A percentile compares a stretch with the other conserved stretches of the same genome.
These are phyloP conservation scores for Hypoxylon intermedium DNA, from an alignment of 495 filamentous ascomycete species.

Conservation along the genomic window DNA sequence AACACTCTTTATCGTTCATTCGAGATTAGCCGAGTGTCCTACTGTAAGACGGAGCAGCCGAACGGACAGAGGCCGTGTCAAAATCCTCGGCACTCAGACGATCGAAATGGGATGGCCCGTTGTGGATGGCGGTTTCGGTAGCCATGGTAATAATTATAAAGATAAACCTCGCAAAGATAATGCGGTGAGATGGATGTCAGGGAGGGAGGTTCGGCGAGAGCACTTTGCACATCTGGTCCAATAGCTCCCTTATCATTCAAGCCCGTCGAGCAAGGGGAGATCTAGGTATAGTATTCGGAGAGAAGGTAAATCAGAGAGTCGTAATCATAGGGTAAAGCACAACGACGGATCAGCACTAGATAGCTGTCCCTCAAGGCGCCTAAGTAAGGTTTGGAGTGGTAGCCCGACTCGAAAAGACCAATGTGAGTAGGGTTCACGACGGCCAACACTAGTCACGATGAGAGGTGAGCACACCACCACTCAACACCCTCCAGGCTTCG, in stretches of 20 bases:
- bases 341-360: constrained; percentile 20
- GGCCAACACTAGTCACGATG: constrained; percentile 32
- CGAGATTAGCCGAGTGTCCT: constrained; percentile 22
- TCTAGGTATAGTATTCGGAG: constrained; percentile 1
- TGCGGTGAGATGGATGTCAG: constrained; percentile 6
- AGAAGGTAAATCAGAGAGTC: constrained; percentile 19
- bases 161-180: constrained; percentile 21
- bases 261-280: constrained; percentile 5
- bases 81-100: constrained; percentile 53
- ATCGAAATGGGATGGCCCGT: constrained; percentile 37
- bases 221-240: constrained; percentile 27
- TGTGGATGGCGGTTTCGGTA: constrained; percentile 40
- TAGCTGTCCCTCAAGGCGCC: neutral
- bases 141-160: constrained; percentile 30
- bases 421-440: constrained; percentile 29
- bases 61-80: constrained; percentile 60
- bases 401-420: constrained; percentile 20
- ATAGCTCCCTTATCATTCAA: constrained; percentile 29
- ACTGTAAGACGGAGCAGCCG: constrained; percentile 62
- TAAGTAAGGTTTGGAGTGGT: neutral
- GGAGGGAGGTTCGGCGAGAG: constrained; percentile 29
- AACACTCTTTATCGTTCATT: neutral
- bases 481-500: constrained; percentile 12
- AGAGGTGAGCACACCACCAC: constrained; percentile 33
- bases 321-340: constrained; percentile 27